Percentiles rank a stretch among this genome's conserved stretches.
Conservation (phyloP, 208 protist species). For the Naegleria fowleri region DNA sequence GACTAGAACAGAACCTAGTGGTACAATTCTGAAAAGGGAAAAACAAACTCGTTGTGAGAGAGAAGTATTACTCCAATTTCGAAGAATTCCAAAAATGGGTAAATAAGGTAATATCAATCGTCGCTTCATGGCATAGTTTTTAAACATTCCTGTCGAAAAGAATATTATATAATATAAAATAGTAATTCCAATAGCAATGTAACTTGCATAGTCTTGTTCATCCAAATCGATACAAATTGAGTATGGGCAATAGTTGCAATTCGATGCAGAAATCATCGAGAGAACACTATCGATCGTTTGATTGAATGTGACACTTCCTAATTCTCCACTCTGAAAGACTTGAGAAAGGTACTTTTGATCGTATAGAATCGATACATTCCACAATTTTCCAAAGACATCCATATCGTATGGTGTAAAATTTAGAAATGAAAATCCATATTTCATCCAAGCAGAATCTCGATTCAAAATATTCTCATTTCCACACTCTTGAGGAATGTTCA, state of each 20-base stretch:
- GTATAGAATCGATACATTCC: not conserved
- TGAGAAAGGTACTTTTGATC: not conserved
- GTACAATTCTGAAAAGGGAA: not conserved
- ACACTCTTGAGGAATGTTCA: not conserved
- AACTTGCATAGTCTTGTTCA: not conserved
- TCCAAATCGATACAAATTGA: not conserved
- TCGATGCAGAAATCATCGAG: not conserved
- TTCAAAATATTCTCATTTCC: not conserved
- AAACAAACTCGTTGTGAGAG: not conserved
- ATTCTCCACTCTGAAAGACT: no score
- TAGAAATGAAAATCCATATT: not conserved
- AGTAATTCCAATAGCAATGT: not conserved
- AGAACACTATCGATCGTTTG: not conserved
- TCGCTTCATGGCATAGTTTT: not conserved
- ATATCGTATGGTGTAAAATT: not conserved
- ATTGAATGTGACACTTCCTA: not conserved
- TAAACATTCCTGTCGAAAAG: not conserved
- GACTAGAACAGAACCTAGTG: not conserved
- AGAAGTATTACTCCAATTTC: not conserved
- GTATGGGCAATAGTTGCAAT: not conserved
- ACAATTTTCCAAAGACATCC: not conserved
- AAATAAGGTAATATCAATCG: not conserved
- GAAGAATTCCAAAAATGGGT: not conserved
- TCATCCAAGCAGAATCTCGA: not conserved
- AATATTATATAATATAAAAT: not conserved